Evolutionary conservation across 176 grass and related monocot genomes (phyloP).

Genomic region (Ensete ventricosum): DNA sequence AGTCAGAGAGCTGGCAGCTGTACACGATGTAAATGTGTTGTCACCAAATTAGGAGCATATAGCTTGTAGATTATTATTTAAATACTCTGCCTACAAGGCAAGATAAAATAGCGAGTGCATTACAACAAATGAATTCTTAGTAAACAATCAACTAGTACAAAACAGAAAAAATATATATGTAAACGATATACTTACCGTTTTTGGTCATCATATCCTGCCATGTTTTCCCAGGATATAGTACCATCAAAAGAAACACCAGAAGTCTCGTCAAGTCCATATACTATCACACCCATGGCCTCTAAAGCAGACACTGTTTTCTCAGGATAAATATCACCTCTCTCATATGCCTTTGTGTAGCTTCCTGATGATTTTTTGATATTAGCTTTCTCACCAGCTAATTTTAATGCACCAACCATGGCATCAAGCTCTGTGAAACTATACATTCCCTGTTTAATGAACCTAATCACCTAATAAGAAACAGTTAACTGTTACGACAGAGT

Average conservation of each 20-base stretch:
- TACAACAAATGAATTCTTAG: not conserved
- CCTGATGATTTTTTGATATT: constrained; percentile 40
- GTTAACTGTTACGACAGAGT: constrained; percentile 4
- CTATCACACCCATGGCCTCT: constrained; percentile 75
- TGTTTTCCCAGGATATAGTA: constrained; percentile 74
- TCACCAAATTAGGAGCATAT: too few relatives aligned
- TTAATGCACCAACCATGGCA: constrained; percentile 55
- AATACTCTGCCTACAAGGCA: not conserved
- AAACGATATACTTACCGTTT: constrained; percentile 45
- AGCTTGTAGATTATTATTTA: not conserved
- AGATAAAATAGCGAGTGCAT: not conserved
- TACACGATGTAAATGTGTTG: too few relatives aligned
- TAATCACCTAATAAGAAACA: constrained; percentile 47
- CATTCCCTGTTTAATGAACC: constrained; percentile 63
- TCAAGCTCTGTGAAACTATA: constrained; percentile 74
- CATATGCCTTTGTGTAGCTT: constrained; percentile 27
- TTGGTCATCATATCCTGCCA: constrained; percentile 83
- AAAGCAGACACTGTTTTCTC: constrained; percentile 81
- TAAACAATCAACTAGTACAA: constrained; percentile 6
- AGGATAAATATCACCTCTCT: not conserved
- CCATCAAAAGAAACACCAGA: constrained; percentile 66
- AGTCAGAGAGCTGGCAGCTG: too few relatives aligned
- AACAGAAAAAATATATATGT: constrained; percentile 1
- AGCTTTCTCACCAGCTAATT: constrained; percentile 48
- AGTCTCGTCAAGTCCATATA: constrained; percentile 77